phyloP scores from a whole-genome alignment of 257 asterid genomes.

The Anisodus tanguticus region DNA sequence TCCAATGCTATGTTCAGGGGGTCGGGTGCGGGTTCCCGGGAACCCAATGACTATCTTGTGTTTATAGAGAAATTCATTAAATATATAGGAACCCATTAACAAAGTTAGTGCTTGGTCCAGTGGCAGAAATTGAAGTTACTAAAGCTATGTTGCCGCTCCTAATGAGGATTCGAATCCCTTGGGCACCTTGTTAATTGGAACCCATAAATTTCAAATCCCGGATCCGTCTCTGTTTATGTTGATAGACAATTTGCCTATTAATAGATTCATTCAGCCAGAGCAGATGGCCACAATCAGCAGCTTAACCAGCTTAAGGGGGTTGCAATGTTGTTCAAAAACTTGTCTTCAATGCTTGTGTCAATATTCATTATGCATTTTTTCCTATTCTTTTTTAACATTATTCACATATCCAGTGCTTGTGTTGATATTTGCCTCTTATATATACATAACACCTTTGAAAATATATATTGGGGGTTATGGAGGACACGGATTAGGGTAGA shows the following conservation, averaged over 20 bases:
- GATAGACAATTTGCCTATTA: not conserved
- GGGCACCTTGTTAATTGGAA: too few relatives aligned
- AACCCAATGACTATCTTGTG: too few relatives aligned
- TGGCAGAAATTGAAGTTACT: too few relatives aligned
- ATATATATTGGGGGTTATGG: not conserved
- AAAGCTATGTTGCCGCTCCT: too few relatives aligned
- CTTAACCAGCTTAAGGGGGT: conserved; percentile 13
- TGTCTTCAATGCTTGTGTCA: not conserved
- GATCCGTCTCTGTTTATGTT: not conserved
- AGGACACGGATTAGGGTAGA: too few relatives aligned
- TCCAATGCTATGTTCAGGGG: too few relatives aligned
- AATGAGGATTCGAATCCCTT: too few relatives aligned
- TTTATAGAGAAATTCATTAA: too few relatives aligned
- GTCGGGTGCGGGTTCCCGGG: too few relatives aligned
- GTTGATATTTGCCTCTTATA: not conserved
- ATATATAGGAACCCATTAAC: too few relatives aligned
- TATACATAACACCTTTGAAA: not conserved
- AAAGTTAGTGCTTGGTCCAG: too few relatives aligned
- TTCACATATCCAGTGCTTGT: not conserved
- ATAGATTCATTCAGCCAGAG: not conserved
- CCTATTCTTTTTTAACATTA: not conserved
- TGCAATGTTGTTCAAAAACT: conserved; percentile 7
- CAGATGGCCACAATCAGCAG: not conserved
- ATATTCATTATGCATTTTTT: not conserved
- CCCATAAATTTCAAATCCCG: too few relatives aligned